Evolutionary conservation across 139 green algal species (phyloP), one percentile per base, ranked within the genome.

Genomic region (Chlorella sp.): DNA sequence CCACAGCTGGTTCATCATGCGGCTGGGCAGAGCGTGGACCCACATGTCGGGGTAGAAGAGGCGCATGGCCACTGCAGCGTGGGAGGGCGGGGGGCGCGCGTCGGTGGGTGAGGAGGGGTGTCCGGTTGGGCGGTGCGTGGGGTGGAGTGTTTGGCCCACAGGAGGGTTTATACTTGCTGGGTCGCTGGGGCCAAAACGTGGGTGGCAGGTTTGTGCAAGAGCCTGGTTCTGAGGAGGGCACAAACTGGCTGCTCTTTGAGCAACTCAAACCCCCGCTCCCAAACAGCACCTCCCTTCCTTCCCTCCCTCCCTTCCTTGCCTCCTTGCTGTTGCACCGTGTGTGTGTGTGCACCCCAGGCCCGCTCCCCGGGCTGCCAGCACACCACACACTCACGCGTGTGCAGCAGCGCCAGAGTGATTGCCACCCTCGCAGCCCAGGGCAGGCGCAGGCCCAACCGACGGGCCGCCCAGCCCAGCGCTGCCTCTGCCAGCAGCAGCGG

Each of bases 401-500:
- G 82, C 34, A 86, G n/a, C 57, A 76, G 12, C 30, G 34, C n/a
- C 30, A 76, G 34, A 26, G 82, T 76, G 16, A 1, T 21, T 3
- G 34, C 82, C 9, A 75, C 40, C 16, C 82, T 28, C 3, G 75
- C 57, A 11, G 19, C 19, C 0, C 53, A 60, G 3, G 82, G 82
- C 60, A 76, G 82, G 57, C 21, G 57, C 18, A 86, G 26, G 57
- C 82, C 60, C 34, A 34, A 57, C 82, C 75, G 82, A 18, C 57
- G 82, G 57, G 32, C 26, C 82, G 48, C 16, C 82, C n/a, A 7
- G 4, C 2, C 18, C 57, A 86, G 82, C 82, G 34, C 34, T 16
- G n/a, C 82, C 82, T 86, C 82, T 5, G 4, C 21, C 34, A 86
- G n/a, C 57, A 86, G 82, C 34, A 86, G 82, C 57, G 82, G 82